These are phyloP conservation scores for Exophiala calicioides DNA, from an alignment of 2,329 filamentous ascomycete species.

Conservation along the genomic window DNA sequence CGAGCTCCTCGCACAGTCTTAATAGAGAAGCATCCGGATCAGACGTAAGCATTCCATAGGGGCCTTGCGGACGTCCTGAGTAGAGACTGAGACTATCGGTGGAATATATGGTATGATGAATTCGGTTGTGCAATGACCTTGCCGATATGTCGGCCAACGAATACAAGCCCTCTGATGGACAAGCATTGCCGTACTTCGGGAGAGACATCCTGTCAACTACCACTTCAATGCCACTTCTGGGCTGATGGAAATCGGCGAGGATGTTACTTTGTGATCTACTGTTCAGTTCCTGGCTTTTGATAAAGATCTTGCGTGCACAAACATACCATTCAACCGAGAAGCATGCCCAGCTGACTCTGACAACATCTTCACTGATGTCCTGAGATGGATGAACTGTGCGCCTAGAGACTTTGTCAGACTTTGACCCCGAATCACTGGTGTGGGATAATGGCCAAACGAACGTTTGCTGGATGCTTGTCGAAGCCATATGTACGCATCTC, in stretches of 20 bases:
- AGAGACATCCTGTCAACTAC: conserved; percentile 11
- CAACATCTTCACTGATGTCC: conserved; percentile 3
- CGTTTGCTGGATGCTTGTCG: conserved; percentile 14
- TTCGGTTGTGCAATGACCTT: conserved; percentile 10
- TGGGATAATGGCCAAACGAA: conserved; percentile 1
- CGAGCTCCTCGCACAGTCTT: conserved; percentile 8
- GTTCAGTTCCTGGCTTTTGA: neutral
- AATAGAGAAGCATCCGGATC: conserved; percentile 1
- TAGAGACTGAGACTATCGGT: conserved; percentile 6
- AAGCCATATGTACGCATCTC: conserved; percentile 13
- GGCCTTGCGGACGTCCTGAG: neutral
- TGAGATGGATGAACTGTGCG: neutral
- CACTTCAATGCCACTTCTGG: conserved; percentile 13
- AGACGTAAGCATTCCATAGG: neutral
- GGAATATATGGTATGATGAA: conserved; percentile 10
- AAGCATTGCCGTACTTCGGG: conserved; percentile 3
- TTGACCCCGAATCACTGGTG: neutral
- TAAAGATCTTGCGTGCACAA: neutral
- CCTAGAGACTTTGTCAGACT: too few species aligned
- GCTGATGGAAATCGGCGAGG: conserved; percentile 14
- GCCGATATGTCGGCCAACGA: conserved; percentile 11
- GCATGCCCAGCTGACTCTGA: conserved; percentile 6
- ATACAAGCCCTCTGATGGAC: conserved; percentile 1
- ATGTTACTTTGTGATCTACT: conserved; percentile 3
- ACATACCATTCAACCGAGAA: conserved; percentile 11